These are phyloP conservation scores for Mortierella alpina DNA, from an alignment of 192 early-diverging fungal species.

Conservation along the genomic window DNA sequence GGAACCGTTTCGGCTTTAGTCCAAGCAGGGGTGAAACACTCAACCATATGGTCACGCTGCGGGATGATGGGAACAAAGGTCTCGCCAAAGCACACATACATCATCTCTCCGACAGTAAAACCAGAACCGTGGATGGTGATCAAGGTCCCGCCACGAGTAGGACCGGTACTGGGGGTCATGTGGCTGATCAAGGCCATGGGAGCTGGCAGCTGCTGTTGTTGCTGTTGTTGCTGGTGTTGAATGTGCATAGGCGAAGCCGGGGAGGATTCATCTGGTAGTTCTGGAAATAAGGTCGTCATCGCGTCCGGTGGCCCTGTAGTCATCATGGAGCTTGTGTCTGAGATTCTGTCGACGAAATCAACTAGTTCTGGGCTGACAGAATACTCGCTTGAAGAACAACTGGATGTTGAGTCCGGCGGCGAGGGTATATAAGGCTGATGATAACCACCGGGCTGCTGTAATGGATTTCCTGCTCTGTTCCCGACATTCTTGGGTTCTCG, in stretches of 20 bases:
- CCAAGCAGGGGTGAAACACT: slow-evolving; percentile 41
- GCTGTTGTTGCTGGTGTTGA: slow-evolving; percentile 10
- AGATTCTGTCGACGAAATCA: slow-evolving; percentile 13
- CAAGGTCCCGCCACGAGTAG: slow-evolving; percentile 45
- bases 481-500: slow-evolving; percentile 5
- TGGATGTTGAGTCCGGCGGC: slow-evolving; percentile 22
- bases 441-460: not conserved
- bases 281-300: slow-evolving; percentile 39
- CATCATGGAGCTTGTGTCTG: not conserved
- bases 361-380: slow-evolving; percentile 20
- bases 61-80: slow-evolving; percentile 41
- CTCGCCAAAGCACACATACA: slow-evolving; percentile 51
- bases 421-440: slow-evolving; percentile 23
- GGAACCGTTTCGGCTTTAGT: slow-evolving; percentile 35
- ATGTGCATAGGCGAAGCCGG: not conserved
- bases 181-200: slow-evolving; percentile 20
- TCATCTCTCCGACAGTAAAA: slow-evolving; percentile 42
- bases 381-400: slow-evolving; percentile 14
- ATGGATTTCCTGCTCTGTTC: not conserved
- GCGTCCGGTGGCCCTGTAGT: slow-evolving; percentile 9
- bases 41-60: slow-evolving; percentile 33
- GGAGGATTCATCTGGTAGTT: not conserved
- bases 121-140: slow-evolving; percentile 44
- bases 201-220: slow-evolving; percentile 1
- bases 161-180: slow-evolving; percentile 46